phyloP scores from a whole-genome alignment of 306 rosid species.

The Lotus japonicus region DNA sequence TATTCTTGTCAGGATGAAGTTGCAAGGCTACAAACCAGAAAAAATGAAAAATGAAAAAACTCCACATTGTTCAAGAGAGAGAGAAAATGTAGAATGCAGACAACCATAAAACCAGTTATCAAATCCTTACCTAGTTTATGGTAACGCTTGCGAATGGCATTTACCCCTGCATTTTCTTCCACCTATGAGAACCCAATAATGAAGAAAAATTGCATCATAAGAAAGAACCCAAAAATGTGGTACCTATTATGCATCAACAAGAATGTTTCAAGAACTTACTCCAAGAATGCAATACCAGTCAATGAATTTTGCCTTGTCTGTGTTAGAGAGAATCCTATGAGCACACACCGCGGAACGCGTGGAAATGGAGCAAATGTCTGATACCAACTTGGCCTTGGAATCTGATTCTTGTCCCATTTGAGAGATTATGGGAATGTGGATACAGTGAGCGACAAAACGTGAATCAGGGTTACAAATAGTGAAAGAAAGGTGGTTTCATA shows the following conservation, averaged over 20 bases:
- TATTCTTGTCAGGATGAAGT: constrained; percentile 95
- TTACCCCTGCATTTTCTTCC: constrained; percentile 63
- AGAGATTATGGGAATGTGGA: background rate
- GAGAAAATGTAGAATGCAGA: constrained; percentile 3
- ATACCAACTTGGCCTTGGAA: constrained; percentile 61
- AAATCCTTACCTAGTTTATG: constrained; percentile 76
- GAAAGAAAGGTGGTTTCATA: constrained; percentile 7
- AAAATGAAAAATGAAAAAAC: background rate
- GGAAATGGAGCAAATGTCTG: constrained; percentile 73
- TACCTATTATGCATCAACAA: background rate
- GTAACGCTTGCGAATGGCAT: constrained; percentile 64
- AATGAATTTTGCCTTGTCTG: constrained; percentile 31
- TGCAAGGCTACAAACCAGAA: constrained; percentile 57
- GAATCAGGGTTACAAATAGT: constrained; percentile 35
- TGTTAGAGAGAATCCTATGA: constrained; percentile 41
- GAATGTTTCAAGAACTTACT: constrained; percentile 42
- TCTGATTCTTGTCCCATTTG: constrained; percentile 65
- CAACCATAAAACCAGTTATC: background rate
- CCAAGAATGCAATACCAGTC: constrained; percentile 95
- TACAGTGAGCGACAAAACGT: constrained; percentile 21
- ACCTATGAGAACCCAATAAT: constrained; percentile 50
- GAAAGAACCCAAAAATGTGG: background rate
- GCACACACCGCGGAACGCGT: constrained; percentile 43
- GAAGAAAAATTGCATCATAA: constrained; percentile 9
- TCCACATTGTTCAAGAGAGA: constrained; percentile 10